Evolutionary conservation across 129 eudicot genomes (phyloP).

Genomic region (Glebionis coronaria): DNA sequence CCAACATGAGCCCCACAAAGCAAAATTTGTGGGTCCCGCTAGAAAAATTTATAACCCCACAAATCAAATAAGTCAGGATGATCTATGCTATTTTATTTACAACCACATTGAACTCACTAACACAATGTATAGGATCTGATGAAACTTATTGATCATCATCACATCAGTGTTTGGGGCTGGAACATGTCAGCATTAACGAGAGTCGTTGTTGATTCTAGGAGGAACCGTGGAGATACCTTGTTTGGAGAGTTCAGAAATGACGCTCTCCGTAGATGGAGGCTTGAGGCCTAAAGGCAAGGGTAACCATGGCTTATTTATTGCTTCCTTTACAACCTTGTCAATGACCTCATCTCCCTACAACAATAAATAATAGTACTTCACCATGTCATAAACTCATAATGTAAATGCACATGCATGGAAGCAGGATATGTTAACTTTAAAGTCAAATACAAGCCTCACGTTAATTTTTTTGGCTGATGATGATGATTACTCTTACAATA

Average conservation of each 20-base stretch:
- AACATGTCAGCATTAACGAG: constrained; percentile 29
- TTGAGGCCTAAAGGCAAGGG: constrained; percentile 84
- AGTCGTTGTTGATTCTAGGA: constrained; percentile 36
- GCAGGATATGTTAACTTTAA: constrained; percentile 10
- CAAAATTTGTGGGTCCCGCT: constrained; percentile 22
- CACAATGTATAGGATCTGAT: constrained; percentile 22
- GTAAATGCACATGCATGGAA: constrained; percentile 20
- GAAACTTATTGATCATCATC: constrained; percentile 32
- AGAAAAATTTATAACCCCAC: constrained; percentile 19
- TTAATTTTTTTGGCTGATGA: constrained; percentile 18
- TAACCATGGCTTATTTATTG: constrained; percentile 84
- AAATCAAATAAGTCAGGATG: constrained; percentile 18
- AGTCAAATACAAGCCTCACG: constrained; percentile 19
- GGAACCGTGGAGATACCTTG: constrained; percentile 73
- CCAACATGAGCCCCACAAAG: constrained; percentile 26
- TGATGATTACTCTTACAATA: background rate
- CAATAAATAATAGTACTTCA: constrained; percentile 10
- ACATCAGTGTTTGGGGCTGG: constrained; percentile 20
- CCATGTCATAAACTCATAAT: constrained; percentile 11
- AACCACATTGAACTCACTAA: constrained; percentile 36
- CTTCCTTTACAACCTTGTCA: constrained; percentile 80
- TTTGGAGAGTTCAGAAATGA: constrained; percentile 61
- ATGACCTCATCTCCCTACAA: constrained; percentile 78
- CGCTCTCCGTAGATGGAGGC: constrained; percentile 77
- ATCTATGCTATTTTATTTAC: constrained; percentile 29